Evolutionary conservation across 495 filamentous ascomycete species (phyloP).

Genomic region (Filosporella fistucella): DNA sequence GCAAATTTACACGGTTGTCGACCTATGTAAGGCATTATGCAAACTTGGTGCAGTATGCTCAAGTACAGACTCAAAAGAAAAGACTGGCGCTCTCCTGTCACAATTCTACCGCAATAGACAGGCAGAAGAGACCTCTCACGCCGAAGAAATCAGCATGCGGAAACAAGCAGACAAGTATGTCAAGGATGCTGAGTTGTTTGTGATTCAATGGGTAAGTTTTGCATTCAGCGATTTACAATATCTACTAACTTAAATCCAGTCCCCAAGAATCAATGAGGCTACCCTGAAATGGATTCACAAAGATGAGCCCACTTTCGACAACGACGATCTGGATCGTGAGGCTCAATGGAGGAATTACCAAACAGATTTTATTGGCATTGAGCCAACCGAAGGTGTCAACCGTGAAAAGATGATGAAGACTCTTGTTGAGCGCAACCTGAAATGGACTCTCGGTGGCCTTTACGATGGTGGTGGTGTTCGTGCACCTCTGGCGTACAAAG

Average conservation of each 20-base stretch:
- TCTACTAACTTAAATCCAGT: slow-evolving; percentile 28
- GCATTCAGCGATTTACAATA: no score
- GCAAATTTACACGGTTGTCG: slow-evolving; percentile 84
- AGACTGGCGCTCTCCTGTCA: slow-evolving; percentile 78
- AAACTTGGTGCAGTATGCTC: slow-evolving; percentile 73
- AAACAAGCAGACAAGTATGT: slow-evolving; percentile 82
- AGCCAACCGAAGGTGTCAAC: slow-evolving; percentile 81
- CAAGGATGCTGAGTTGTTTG: slow-evolving; percentile 87
- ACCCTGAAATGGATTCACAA: slow-evolving; percentile 68
- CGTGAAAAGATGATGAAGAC: slow-evolving; percentile 58
- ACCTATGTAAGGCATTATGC: slow-evolving; percentile 71
- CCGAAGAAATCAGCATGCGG: slow-evolving; percentile 77
- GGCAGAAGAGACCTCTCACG: slow-evolving; percentile 75
- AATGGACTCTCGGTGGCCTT: slow-evolving; percentile 38
- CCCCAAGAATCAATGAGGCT: slow-evolving; percentile 53
- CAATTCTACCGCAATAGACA: slow-evolving; percentile 78
- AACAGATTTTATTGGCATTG: slow-evolving; percentile 79
- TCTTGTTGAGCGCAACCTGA: slow-evolving; percentile 72
- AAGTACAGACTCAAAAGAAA: slow-evolving; percentile 80
- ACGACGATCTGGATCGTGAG: slow-evolving; percentile 51
- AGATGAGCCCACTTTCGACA: slow-evolving; percentile 77
- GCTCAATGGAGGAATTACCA: slow-evolving; percentile 89
- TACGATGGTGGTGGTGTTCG: slow-evolving; percentile 38
- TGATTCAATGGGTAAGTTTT: slow-evolving; percentile 73
- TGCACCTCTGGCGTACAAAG: slow-evolving; percentile 58